phyloP scores from a whole-genome alignment of 768 basidiomycete species.

The Collybia sordida region DNA sequence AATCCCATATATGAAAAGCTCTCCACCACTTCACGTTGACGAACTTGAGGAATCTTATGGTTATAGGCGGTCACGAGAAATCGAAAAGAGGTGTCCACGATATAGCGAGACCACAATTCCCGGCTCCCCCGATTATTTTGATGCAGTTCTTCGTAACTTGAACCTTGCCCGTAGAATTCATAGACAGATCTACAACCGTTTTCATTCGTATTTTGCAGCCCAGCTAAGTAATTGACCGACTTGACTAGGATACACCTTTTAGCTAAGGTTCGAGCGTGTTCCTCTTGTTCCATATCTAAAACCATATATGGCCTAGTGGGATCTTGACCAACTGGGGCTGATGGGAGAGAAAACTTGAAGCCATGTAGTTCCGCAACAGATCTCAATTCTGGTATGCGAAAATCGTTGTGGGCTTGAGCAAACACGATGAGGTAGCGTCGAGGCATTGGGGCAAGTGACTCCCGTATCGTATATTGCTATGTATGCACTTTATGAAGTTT shows the following conservation, averaged over 20 bases:
- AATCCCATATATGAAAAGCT: slow-evolving; percentile 86
- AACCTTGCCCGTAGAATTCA: slow-evolving; percentile 74
- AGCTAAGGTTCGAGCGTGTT: slow-evolving; percentile 73
- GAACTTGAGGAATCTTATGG: slow-evolving; percentile 66
- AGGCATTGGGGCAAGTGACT: no score
- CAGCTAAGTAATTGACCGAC: slow-evolving; percentile 40
- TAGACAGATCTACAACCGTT: slow-evolving; percentile 60
- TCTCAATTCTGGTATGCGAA: slow-evolving; percentile 78
- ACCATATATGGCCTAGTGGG: slow-evolving; percentile 72
- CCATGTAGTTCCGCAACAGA: slow-evolving; percentile 76
- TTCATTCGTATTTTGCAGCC: neutral
- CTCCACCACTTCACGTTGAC: slow-evolving; percentile 70
- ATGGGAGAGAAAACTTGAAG: slow-evolving; percentile 56
- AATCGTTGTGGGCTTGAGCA: slow-evolving; percentile 79
- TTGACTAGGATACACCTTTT: slow-evolving; percentile 81
- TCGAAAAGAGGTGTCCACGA: slow-evolving; percentile 73
- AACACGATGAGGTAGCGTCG: slow-evolving; percentile 61
- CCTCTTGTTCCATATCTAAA: slow-evolving; percentile 64
- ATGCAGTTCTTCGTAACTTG: slow-evolving; percentile 72
- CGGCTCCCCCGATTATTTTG: slow-evolving; percentile 41
- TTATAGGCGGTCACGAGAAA: slow-evolving; percentile 76
- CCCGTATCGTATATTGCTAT: no score
- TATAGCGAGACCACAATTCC: slow-evolving; percentile 57
- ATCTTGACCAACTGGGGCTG: slow-evolving; percentile 45
- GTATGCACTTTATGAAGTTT: no score